Conservation (phyloP, 805 yeast genomes). For the Wickerhamomyces mucosus region DNA sequence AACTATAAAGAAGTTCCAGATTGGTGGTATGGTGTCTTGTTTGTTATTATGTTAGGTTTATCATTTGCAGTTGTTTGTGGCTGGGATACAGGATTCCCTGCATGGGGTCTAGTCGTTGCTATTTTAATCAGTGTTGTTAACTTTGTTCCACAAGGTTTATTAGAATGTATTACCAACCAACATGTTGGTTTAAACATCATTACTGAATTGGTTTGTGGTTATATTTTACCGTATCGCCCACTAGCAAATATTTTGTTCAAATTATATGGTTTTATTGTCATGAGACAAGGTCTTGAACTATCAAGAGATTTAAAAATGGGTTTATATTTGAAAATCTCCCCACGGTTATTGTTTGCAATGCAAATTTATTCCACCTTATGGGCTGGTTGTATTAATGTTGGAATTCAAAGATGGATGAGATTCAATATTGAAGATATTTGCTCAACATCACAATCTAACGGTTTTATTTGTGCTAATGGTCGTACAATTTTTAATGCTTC, state of each 20-base stretch:
- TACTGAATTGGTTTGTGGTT: constrained; percentile 52
- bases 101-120: constrained; percentile 55
- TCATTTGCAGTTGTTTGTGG: constrained; percentile 25
- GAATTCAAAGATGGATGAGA: constrained; percentile 33
- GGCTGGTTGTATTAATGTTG: constrained; percentile 28
- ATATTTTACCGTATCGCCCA: constrained; percentile 44
- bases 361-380: constrained; percentile 32
- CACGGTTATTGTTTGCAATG: constrained; percentile 40
- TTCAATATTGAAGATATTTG: constrained; percentile 30
- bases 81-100: constrained; percentile 44
- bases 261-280: constrained; percentile 43
- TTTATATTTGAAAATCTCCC: constrained; percentile 50
- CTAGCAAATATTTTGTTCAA: constrained; percentile 47
- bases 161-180: constrained; percentile 47
- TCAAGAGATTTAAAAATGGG: constrained; percentile 45
- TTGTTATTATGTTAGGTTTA: constrained; percentile 19
- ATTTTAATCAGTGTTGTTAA: constrained; percentile 41
- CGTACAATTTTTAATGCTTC: constrained; percentile 41
- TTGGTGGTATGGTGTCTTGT: constrained; percentile 28
- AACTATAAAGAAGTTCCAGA: constrained; percentile 64
- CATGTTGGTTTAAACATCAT: constrained; percentile 50
- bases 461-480: constrained; percentile 34
- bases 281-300: constrained; percentile 44
- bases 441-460: constrained; percentile 27
- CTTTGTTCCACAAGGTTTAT: constrained; percentile 47